phyloP scores from a whole-genome alignment of 257 asterid genomes.

The Scutellaria baicalensis region DNA sequence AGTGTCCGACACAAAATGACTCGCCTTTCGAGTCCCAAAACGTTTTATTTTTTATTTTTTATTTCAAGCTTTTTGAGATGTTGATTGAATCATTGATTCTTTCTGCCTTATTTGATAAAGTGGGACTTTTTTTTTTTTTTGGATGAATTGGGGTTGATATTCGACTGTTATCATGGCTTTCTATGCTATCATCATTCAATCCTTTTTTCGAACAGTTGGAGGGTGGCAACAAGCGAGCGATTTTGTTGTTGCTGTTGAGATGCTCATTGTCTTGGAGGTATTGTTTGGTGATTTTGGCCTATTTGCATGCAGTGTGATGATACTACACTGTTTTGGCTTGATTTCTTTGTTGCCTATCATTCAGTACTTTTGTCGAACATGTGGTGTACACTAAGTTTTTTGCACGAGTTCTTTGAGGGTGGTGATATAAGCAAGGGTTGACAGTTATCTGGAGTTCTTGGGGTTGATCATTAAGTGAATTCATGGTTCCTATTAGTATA shows the following conservation, averaged over 20 bases:
- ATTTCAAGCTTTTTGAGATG: too few species aligned
- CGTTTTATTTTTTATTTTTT: too few species aligned
- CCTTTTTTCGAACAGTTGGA: background rate
- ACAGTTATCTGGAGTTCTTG: background rate
- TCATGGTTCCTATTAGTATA: background rate
- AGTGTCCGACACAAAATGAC: too few species aligned
- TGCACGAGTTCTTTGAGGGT: background rate
- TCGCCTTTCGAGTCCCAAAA: too few species aligned
- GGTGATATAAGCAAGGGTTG: background rate
- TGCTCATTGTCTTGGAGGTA: background rate
- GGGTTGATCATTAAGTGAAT: background rate
- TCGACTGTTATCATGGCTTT: too few species aligned
- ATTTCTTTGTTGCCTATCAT: background rate
- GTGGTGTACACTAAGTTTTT: background rate
- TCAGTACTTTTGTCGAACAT: background rate
- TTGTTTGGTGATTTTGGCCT: background rate
- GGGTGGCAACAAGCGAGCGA: background rate
- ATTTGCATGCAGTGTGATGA: background rate
- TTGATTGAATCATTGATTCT: too few species aligned
- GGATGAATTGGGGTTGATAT: too few species aligned
- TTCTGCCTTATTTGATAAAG: too few species aligned
- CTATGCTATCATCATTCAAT: too few species aligned
- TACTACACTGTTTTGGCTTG: background rate
- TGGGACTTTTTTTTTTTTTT: too few species aligned
- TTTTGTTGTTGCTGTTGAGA: background rate